Evolutionary conservation across 805 yeast genomes (phyloP), one percentile per base, ranked within the genome.

Genomic region (Yamadazyma paraphyllophila): DNA sequence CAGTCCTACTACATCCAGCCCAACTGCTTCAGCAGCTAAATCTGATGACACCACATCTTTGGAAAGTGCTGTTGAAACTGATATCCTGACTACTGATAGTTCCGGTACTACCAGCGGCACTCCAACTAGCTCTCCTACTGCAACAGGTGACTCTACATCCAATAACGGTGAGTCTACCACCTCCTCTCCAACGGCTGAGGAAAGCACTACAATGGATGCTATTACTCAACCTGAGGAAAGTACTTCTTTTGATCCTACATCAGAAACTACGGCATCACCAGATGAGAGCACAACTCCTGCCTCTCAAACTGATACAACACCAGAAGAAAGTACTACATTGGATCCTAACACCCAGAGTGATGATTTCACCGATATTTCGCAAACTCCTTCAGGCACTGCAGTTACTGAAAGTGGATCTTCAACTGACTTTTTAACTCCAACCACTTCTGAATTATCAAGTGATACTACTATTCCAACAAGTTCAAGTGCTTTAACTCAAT

Each of bases 51-150:
- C 41, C 24, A 39, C 41, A 12, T 26, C 27, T 25, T 30, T 39
- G 35, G 34, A 39, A 30, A 39, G 35, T 39, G 30, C 36, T 11
- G 13, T 34, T 7, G 41, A 44, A n/a, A 35, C 43, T 27, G 36
- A 39, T 17, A 31, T 31, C 20, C 37, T 32, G 37, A 39, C 16
- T 32, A 16, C 39, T 35, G 33, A 41, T 11, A 13, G 15, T 35
- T 15, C 31, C 36, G 13, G 24, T 8, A 16, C 36, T 9, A 15
- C 41, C 27, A 24, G n/a, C 16, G n/a, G 9, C 16, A 12, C 41
- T 14, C 29, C 39, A 32, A 27, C 43, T 14, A 17, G 44, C 27
- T 10, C 39, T 41, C 27, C 47, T 36, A 14, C 39, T 37, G 7
- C 15, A 13, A 32, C 36, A 7, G 8, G 16, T 3, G 17, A 15